phyloP scores from a whole-genome alignment of 78 protist genomes.

The Polysphondylium violaceum region DNA sequence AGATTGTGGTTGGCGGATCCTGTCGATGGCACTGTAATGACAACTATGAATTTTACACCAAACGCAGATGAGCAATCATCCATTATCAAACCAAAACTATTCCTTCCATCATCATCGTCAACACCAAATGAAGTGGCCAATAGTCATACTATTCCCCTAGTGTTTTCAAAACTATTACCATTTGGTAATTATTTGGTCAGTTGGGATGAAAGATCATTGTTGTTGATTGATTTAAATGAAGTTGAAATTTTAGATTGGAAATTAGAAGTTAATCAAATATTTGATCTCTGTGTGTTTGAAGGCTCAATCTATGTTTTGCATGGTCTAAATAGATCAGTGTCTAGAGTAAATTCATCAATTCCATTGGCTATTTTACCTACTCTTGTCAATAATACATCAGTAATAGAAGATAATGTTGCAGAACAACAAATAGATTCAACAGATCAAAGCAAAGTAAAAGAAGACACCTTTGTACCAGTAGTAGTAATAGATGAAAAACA shows the following conservation, averaged over 20 bases:
- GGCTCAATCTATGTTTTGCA: slow-evolving; percentile 58
- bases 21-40: slow-evolving; percentile 57
- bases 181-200: slow-evolving; percentile 50
- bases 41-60: slow-evolving; percentile 65
- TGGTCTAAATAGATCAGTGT: slow-evolving; percentile 43
- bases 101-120: not conserved
- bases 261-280: slow-evolving; percentile 25
- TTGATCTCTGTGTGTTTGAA: slow-evolving; percentile 33
- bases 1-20: slow-evolving; percentile 67
- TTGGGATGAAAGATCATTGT: slow-evolving; percentile 46
- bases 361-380: slow-evolving; percentile 34
- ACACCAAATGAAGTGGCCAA: not conserved
- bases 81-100: not conserved
- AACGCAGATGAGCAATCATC: slow-evolving; percentile 25
- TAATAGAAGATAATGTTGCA: not conserved
- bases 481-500: not conserved
- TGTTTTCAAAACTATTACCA: slow-evolving; percentile 55
- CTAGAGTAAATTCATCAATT: slow-evolving; percentile 47
- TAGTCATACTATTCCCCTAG: not conserved
- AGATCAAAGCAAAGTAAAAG: not conserved
- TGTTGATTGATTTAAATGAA: slow-evolving; percentile 47
- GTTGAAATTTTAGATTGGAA: slow-evolving; percentile 71
- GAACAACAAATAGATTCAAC: not conserved
- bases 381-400: not conserved
- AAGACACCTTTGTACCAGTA: not conserved